Conservation (phyloP, 495 filamentous ascomycete species). For the Alectoria sarmentosa region DNA sequence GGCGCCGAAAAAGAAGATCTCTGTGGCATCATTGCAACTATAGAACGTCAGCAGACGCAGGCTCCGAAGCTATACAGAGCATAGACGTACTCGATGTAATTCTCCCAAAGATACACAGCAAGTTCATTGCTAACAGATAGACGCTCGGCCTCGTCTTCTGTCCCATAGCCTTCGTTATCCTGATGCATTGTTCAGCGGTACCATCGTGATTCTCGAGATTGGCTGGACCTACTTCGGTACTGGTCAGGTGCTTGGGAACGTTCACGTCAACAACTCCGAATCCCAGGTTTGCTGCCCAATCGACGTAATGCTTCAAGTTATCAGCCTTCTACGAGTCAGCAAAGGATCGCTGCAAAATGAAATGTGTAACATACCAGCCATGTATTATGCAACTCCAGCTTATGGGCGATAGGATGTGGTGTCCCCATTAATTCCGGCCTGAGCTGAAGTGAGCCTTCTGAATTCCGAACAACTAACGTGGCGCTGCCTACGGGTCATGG, state of each 20-base stretch:
- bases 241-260: slow-evolving; percentile 64
- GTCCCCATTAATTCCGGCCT: slow-evolving; percentile 66
- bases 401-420: slow-evolving; percentile 60
- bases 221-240: slow-evolving; percentile 39
- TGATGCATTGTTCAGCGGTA: slow-evolving; percentile 12
- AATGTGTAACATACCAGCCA: slow-evolving; percentile 63
- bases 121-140: slow-evolving; percentile 60
- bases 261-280: slow-evolving; percentile 88
- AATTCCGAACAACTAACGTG: neutral
- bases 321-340: slow-evolving; percentile 61
- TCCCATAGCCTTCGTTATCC: slow-evolving; percentile 31
- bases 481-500: slow-evolving; percentile 63
- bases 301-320: slow-evolving; percentile 65
- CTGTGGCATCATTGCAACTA: slow-evolving; percentile 55
- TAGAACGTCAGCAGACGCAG: neutral
- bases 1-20: slow-evolving; percentile 77
- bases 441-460: slow-evolving; percentile 25
- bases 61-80: slow-evolving; percentile 10
- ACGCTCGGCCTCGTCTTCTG: slow-evolving; percentile 40
- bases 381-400: slow-evolving; percentile 71
- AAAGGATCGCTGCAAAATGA: slow-evolving; percentile 8
- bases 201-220: slow-evolving; percentile 12
- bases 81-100: slow-evolving; percentile 68
- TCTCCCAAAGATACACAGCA: slow-evolving; percentile 89
- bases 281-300: slow-evolving; percentile 65